Base-by-base conservation (phyloP, 305 asterid genomes). In the Fraxinus ornus region DNA sequence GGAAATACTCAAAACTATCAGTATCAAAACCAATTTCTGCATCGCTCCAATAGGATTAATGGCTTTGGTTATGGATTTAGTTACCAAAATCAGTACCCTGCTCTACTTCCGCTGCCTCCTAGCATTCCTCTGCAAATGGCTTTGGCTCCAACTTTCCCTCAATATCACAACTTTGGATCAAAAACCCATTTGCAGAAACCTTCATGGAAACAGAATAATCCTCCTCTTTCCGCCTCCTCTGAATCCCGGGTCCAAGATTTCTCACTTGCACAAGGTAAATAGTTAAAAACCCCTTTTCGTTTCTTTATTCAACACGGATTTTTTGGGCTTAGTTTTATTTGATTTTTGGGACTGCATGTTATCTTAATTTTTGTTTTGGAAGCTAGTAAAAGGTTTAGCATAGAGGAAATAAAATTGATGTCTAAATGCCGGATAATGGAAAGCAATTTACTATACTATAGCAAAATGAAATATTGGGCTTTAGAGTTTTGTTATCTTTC, bases 21-120 rank as follows among this genome's bases (percentile, higher is more conserved):
- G 33, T 82, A 90, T 39, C 90, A 87, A n/a, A 80, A 87, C 82
- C 93, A 89, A 37, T 85, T 92, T 66, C 28, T 90, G 83, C 91
- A 87, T 22, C 88, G 87, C 76, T 86, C 92, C 3, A 82, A 86
- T 52, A 85, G 85, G 80, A 76, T 64, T 30, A 82, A 72, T 85
- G 89, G 91, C 7, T 88, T 71, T 79, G 90, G 85, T 17, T 88
- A 83, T 64, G 91, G 91, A 3, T 89, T 87, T 82, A 87, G 79
- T n/a, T 89, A 85, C 84, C 88, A 86, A 35, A 91, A 90, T 79
- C 94, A 85, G 79, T 88, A 88, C 91, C 95, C 95, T 70, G 84
- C 95, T 84, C 88, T 90, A 33, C 95, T 94, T 44, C 98, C 98
- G 82, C 87, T 92, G 82, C 97, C 94, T 66, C 89, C 91, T 15